Evolutionary conservation across 768 basidiomycete genomes (phyloP), one percentile per base, ranked within the genome.

Genomic region (Boletus subparvulus): DNA sequence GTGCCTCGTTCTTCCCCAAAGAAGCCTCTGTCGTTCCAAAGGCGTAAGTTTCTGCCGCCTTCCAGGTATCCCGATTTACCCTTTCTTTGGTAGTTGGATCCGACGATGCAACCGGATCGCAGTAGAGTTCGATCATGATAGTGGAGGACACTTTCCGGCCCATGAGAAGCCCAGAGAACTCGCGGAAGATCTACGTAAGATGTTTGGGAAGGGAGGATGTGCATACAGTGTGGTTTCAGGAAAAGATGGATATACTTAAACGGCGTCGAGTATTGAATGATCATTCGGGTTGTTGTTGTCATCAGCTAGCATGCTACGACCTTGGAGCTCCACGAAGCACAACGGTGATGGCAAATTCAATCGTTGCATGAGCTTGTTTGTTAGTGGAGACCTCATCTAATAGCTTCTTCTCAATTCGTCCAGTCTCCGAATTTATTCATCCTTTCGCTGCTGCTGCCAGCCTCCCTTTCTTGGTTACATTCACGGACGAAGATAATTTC

Each of bases 121-220:
- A 8, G 83, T 81, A 53, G 75, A 80, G 55, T 70, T 75, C 4
- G 69, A 75, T 19, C 84, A 86, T 47, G 69, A 70, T 3, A 65
- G 65, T 6, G 84, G 85, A 14, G 84, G 85, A 0, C 85, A 86
- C 66, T 86, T 87, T 59, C 79, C 85, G 9, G 79, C 84, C 0
- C 62, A 77, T 55, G 84, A 87, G 58, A 70, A 66, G 44, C 83
- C 85, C 0, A 70, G 77, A 11, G 68, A 69, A 7, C 72, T 87
- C 8, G 83, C 74, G 0, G 71, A 60, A 2, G 85, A 85, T 61
- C 52, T 87, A 33, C 71, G 79, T 37, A 78, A 74, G 61, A 85
- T 86, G 83, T 86, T 84, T 65, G 77, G 78, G 40, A 79, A 74
- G 58, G 78, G 74, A 6, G 80, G 82, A 0, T 77, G 77, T 32